A percentile compares a stretch with the other conserved stretches of the same genome.
phyloP scores from a whole-genome alignment of 2,329 filamentous ascomycete species.

The Hypoxylon sp. region DNA sequence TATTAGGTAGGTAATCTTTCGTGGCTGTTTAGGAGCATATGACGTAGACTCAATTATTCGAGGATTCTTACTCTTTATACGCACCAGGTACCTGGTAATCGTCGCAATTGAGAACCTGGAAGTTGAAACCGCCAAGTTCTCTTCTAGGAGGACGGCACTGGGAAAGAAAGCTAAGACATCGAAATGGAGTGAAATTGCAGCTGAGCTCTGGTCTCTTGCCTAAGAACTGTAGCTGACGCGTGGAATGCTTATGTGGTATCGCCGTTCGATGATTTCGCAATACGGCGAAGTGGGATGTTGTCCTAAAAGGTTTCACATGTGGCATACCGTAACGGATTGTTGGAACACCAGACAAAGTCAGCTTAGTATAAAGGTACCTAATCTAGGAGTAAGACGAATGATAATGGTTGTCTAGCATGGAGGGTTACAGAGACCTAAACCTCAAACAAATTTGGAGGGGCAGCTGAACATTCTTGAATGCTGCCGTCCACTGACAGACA shows the following conservation, averaged over 20 bases:
- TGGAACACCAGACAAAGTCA: no score
- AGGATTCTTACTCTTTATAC: neutral
- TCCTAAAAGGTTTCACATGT: slow-evolving; percentile 9
- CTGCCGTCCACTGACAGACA: neutral
- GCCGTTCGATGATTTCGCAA: slow-evolving; percentile 2
- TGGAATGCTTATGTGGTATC: no score
- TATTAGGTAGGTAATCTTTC: no score
- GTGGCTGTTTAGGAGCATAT: neutral
- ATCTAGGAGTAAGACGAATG: neutral
- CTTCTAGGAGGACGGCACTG: neutral
- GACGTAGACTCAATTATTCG: neutral
- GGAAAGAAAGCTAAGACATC: neutral
- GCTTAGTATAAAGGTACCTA: no score
- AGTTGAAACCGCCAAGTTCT: neutral
- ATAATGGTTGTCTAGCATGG: slow-evolving; percentile 1
- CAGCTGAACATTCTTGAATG: neutral
- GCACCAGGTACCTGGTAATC: neutral
- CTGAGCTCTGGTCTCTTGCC: slow-evolving; percentile 26
- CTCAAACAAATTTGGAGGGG: neutral
- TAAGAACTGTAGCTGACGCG: no score
- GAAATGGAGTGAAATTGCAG: neutral
- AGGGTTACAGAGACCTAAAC: slow-evolving; percentile 1
- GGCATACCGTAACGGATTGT: slow-evolving; percentile 12
- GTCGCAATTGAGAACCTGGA: neutral
- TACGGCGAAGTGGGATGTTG: slow-evolving; percentile 19